Evolutionary conservation across 1,139 yeast genomes (phyloP).

Genomic region (Suhomyces chickasaworum): DNA sequence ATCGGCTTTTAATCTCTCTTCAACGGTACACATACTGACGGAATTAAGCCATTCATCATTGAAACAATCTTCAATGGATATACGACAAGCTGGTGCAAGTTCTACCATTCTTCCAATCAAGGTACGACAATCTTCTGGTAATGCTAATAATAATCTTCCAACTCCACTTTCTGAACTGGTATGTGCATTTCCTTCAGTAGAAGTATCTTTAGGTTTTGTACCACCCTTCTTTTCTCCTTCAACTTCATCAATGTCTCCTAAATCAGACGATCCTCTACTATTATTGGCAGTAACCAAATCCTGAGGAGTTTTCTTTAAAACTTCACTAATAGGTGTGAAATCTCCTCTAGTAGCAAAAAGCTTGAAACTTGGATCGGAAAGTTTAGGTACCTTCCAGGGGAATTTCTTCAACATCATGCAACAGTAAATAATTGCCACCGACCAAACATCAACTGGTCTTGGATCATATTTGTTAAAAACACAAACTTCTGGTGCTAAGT

Average conservation of each 20-base stretch:
- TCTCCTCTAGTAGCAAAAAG: slow-evolving; percentile 57
- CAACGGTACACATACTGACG: slow-evolving; percentile 69
- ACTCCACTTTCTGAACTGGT: slow-evolving; percentile 68
- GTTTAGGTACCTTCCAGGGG: slow-evolving; percentile 96
- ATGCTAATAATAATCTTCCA: slow-evolving; percentile 64
- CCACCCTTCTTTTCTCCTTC: slow-evolving; percentile 4
- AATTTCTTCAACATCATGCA: slow-evolving; percentile 93
- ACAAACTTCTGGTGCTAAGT: slow-evolving; percentile 91
- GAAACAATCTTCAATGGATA: slow-evolving; percentile 81
- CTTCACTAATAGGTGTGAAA: slow-evolving; percentile 40
- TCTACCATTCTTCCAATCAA: slow-evolving; percentile 75
- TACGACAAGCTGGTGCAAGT: slow-evolving; percentile 82
- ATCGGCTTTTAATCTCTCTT: slow-evolving; percentile 35
- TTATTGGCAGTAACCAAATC: slow-evolving; percentile 16
- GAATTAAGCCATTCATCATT: slow-evolving; percentile 72
- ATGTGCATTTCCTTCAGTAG: slow-evolving; percentile 42
- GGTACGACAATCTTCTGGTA: slow-evolving; percentile 68
- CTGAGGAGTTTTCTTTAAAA: slow-evolving; percentile 43
- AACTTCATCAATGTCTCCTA: slow-evolving; percentile 39
- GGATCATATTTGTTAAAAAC: slow-evolving; percentile 84
- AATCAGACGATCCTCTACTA: slow-evolving; percentile 18
- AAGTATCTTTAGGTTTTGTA: slow-evolving; percentile 5
- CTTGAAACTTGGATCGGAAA: slow-evolving; percentile 81
- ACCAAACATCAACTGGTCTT: slow-evolving; percentile 94
- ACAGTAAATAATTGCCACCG: slow-evolving; percentile 87